Evolutionary conservation across 73 alveolate species (phyloP).

Genomic region (Breviolum minutum): DNA sequence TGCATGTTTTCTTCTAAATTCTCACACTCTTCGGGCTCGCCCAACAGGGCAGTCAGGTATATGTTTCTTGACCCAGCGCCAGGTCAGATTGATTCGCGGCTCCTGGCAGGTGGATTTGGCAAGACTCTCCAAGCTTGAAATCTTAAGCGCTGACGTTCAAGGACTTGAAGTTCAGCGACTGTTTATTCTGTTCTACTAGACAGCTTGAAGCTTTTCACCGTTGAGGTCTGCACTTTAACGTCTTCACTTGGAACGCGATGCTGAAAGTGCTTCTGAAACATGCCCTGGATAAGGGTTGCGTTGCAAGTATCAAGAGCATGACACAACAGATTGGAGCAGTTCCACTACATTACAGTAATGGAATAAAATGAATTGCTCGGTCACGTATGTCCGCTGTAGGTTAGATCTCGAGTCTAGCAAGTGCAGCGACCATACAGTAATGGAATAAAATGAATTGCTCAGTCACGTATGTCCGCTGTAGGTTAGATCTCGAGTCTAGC

Average conservation of each 20-base stretch:
- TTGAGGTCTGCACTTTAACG: not conserved
- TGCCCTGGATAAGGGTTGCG: conserved; percentile 12
- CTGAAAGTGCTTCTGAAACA: conserved; percentile 85
- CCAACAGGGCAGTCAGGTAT: conserved; percentile 60
- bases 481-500: too few relatives aligned
- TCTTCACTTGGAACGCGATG: conserved; percentile 77
- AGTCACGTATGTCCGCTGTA: too few relatives aligned
- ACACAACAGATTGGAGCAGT: not conserved
- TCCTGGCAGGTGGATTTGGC: not conserved
- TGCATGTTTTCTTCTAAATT: too few relatives aligned
- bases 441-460: too few relatives aligned
- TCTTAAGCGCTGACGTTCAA: too few relatives aligned
- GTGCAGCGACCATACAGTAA: too few relatives aligned
- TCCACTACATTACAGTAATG: not conserved
- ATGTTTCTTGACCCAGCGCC: conserved; percentile 90
- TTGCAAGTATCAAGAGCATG: not conserved
- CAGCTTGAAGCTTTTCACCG: not conserved
- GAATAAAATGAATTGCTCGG: too few relatives aligned
- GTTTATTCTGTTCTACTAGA: too few relatives aligned
- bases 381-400: too few relatives aligned
- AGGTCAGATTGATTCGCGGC: conserved; percentile 92
- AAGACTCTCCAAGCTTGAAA: not conserved
- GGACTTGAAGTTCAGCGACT: too few relatives aligned
- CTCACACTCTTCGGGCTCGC: conserved; percentile 2
- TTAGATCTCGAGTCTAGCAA: too few relatives aligned